phyloP scores from a whole-genome alignment of 2,329 filamentous ascomycete species.

The Thermoascus crustaceus region DNA sequence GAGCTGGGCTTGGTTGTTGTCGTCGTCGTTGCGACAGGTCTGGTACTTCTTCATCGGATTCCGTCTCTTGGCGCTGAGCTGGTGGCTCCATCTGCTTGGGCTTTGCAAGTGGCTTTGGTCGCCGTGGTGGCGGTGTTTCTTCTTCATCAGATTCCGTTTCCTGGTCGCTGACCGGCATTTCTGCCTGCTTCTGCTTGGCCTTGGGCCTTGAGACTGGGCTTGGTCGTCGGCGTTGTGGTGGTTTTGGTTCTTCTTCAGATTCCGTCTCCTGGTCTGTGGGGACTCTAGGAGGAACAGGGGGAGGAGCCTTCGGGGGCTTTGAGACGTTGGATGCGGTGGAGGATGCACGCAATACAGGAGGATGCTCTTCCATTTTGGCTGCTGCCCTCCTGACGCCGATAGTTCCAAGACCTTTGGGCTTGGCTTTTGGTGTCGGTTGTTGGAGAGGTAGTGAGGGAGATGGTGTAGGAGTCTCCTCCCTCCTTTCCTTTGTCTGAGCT shows the following conservation, averaged over 20 bases:
- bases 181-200: too few species aligned
- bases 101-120: too few species aligned
- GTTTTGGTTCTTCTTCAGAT: slow-evolving; percentile 1
- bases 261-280: not conserved
- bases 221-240: too few species aligned
- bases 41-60: slow-evolving; percentile 8
- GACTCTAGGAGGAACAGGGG: not conserved
- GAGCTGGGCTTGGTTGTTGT: too few species aligned
- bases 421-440: slow-evolving; percentile 4
- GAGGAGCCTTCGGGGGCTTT: slow-evolving; percentile 1
- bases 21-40: too few species aligned
- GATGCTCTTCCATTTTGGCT: slow-evolving; percentile 1
- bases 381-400: slow-evolving; percentile 8
- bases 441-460: not conserved
- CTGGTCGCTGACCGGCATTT: too few species aligned
- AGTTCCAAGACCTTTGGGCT: slow-evolving; percentile 10
- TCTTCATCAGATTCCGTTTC: too few species aligned
- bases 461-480: not conserved
- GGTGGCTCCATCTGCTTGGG: too few species aligned
- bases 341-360: slow-evolving; percentile 7
- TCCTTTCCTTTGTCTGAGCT: slow-evolving; percentile 5
- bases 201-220: too few species aligned
- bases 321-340: slow-evolving; percentile 8
- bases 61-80: slow-evolving; percentile 8
- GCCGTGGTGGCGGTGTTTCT: too few species aligned